Conservation (phyloP, 2,329 filamentous ascomycete genomes). For the Cercospora sp. region DNA sequence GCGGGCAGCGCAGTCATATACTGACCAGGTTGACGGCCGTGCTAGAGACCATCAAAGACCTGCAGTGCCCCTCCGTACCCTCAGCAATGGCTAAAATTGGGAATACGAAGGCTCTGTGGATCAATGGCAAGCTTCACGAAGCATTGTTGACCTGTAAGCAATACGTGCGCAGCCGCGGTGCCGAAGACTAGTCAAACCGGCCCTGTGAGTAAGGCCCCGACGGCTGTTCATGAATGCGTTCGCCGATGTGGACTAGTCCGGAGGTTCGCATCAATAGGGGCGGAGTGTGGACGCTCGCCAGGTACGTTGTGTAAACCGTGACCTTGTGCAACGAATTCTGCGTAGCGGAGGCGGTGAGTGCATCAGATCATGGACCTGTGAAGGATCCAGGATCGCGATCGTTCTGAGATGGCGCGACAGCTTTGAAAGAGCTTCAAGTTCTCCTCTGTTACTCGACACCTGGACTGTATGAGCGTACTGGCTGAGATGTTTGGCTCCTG, state of each 20-base stretch:
- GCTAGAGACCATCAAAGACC: neutral
- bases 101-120: neutral
- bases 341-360: neutral
- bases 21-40: neutral
- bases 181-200: neutral
- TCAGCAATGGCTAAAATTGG: neutral
- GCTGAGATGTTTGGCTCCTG: neutral
- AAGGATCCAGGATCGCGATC: neutral
- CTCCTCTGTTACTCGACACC: neutral
- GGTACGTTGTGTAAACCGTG: neutral
- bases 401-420: neutral
- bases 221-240: neutral
- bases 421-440: neutral
- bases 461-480: neutral
- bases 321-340: neutral
- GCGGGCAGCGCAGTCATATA: neutral
- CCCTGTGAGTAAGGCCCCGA: neutral
- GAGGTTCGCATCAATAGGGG: neutral
- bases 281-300: neutral
- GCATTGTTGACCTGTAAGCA: constrained; percentile 1
- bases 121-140: neutral
- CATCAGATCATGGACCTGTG: neutral
- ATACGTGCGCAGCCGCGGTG: neutral
- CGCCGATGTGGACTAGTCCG: neutral
- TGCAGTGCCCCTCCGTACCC: neutral